These are phyloP conservation scores for Paecilomyces niveus DNA, from an alignment of 2,329 filamentous ascomycete genomes.

Conservation along the genomic window DNA sequence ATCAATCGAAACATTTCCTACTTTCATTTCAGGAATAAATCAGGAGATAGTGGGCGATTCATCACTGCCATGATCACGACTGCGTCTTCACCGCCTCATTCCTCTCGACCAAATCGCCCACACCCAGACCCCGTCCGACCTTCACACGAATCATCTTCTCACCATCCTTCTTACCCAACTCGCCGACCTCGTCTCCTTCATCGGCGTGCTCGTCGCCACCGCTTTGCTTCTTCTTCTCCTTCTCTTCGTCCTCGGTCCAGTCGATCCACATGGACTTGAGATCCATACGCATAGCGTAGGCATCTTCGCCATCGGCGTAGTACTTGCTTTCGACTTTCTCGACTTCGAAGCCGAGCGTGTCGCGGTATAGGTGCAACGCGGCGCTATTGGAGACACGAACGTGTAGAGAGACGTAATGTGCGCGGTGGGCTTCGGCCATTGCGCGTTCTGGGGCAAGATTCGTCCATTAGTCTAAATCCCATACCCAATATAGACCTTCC, in stretches of 20 bases:
- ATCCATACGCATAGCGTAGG: constrained; percentile 88
- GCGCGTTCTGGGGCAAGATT: constrained; percentile 66
- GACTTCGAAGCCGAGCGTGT: constrained; percentile 81
- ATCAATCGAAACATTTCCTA: too few relatives aligned
- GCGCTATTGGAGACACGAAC: constrained; percentile 91
- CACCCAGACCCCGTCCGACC: constrained; percentile 71
- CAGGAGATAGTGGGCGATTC: too few relatives aligned
- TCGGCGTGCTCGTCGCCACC: constrained; percentile 34
- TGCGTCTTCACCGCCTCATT: constrained; percentile 28
- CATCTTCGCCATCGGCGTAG: constrained; percentile 96
- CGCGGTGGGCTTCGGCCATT: constrained; percentile 92
- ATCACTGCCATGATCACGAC: not conserved
- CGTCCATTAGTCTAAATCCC: not conserved
- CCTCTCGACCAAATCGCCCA: constrained; percentile 53
- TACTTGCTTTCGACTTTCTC: constrained; percentile 54
- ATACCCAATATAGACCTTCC: too few relatives aligned
- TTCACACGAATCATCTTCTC: constrained; percentile 74
- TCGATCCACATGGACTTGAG: constrained; percentile 48
- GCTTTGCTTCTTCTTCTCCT: constrained; percentile 18
- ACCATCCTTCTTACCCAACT: constrained; percentile 48
- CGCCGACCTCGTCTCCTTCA: constrained; percentile 65
- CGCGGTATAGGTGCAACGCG: constrained; percentile 83
- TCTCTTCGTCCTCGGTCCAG: constrained; percentile 40
- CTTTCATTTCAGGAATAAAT: too few relatives aligned
- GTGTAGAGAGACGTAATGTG: constrained; percentile 89